phyloP scores from a whole-genome alignment of 73 alveolate species.

The Paramecium tetraurelia region DNA sequence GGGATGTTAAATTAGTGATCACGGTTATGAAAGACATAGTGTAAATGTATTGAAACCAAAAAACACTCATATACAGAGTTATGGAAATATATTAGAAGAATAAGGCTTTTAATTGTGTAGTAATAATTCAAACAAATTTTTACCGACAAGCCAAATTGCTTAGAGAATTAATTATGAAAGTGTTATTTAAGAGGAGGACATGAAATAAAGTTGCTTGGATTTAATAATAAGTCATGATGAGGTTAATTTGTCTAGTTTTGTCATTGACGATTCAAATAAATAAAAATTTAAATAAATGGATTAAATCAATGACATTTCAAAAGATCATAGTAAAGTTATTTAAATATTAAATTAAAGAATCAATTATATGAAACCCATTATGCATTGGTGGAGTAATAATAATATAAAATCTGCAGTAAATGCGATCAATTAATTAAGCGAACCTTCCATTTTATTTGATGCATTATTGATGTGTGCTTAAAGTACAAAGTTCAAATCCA shows the following conservation, averaged over 20 bases:
- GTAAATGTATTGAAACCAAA: background rate
- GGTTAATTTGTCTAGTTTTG: background rate
- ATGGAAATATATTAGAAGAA: background rate
- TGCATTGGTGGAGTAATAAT: constrained; percentile 39
- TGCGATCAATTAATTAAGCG: constrained; percentile 34
- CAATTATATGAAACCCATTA: constrained; percentile 42
- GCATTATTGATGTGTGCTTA: background rate
- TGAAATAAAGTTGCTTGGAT: background rate
- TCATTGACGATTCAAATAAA: background rate
- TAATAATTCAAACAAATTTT: background rate
- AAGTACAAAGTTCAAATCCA: background rate
- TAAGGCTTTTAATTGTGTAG: background rate
- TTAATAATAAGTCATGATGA: background rate
- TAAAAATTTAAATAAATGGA: background rate
- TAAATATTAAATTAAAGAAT: constrained; percentile 10
- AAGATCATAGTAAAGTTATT: constrained; percentile 30
- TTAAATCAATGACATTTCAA: background rate
- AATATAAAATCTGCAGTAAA: constrained; percentile 40
- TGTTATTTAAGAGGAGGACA: background rate
- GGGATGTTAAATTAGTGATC: background rate
- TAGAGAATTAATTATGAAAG: background rate
- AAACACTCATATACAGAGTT: background rate
- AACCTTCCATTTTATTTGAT: constrained; percentile 46
- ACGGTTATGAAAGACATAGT: background rate
- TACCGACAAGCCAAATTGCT: background rate